Base-by-base conservation (phyloP, 164 flowering plant species). In the Magnolia changhungtana region DNA sequence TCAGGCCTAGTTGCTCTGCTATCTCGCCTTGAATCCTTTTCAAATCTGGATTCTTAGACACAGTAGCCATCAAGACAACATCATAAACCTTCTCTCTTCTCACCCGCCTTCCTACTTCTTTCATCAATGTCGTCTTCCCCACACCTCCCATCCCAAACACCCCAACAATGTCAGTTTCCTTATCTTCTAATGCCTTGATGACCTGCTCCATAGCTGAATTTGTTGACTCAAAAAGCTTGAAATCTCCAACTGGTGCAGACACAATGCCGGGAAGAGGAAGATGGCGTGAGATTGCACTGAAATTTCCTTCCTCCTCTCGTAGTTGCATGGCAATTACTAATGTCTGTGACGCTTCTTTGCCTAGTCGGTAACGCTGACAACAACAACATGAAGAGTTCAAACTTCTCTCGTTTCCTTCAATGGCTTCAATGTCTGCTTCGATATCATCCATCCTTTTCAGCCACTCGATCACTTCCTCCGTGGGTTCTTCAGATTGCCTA, bases 111-210 rank as follows among this genome's bases (percentile, higher is more conserved):
- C n/a, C 23, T 21, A 65, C 23, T 20, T 65, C 11, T 20, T 16
- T 65, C 68, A 65, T 65, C 68, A 65, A 65, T 6, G 29, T 65
- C 4, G 68, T 65, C 23, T 65, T 65, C 0, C 68, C 68, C 2
- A 72, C 80, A 51, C 79, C 79, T 24, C 75, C 79, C 79, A 77
- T 63, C 3, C 79, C 79, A 66, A 72, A 67, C 7, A 65, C 68
- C 23, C 68, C 68, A n/a, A 23, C 23, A 8, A 21, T 3, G 5
- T 8, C 7, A 20, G 9, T 65, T 16, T 20, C n/a, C 11, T 65
- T 1, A 21, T 65, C 68, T 23, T 65, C 0, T 65, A 65, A 65
- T 65, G 68, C 68, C 68, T 16, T 1, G 7, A 65, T 65, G 68
- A 65, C 68, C 27, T 65, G 21, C 9, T 65, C n/a, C n/a, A 65